Evolutionary conservation across 345 rosid genomes (phyloP), one percentile per base, ranked within the genome.

Genomic region (Tarenaya hassleriana): DNA sequence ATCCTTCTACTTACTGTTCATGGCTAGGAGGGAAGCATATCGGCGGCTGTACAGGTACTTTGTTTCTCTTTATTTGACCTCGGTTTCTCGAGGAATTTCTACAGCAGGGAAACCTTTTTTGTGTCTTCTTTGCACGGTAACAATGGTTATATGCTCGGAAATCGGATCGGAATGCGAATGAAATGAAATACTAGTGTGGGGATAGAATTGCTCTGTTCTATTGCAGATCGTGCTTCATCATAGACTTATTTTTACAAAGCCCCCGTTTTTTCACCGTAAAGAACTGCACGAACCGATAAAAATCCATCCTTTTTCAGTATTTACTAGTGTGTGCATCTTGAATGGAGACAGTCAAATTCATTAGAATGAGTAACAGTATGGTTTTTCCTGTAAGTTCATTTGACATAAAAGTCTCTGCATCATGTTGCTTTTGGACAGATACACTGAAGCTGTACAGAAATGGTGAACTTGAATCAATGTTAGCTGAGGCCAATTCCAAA

Each of bases 31-130:
- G 94, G 31, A 78, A 83, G 56, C 98, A 88, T 68, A 73, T 92
- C 14, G 96, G 98, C 12, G 96, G 98, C 50, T 92, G 94, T 70
- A 70, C 96, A 79, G 98, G 98, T 88, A 77, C 52, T 17, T 24
- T 38, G 47, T 41, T 40, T 46, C 19, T 52, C 24, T 24, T 35
- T 44, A 6, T 38, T 41, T 1, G 10, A 14, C 38, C 8, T 29
- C 27, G 8, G 18, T 47, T 54, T 29, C 41, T 44, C 19, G 4
- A 7, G 16, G 20, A 50, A 35, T 19, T 27, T 35, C 43, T 38
- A 27, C 44, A 41, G 32, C 19, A 10, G 16, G 17, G 38, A 12
- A 34, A 4, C 16, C 32, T 54, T 12, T 24, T 37, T 10, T 14
- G 5, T 47, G 38, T 42, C 34, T 39, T 9, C 20, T 51, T 17